These are phyloP conservation scores for Candida insectalens DNA, from an alignment of 805 yeast genomes.

Conservation along the genomic window DNA sequence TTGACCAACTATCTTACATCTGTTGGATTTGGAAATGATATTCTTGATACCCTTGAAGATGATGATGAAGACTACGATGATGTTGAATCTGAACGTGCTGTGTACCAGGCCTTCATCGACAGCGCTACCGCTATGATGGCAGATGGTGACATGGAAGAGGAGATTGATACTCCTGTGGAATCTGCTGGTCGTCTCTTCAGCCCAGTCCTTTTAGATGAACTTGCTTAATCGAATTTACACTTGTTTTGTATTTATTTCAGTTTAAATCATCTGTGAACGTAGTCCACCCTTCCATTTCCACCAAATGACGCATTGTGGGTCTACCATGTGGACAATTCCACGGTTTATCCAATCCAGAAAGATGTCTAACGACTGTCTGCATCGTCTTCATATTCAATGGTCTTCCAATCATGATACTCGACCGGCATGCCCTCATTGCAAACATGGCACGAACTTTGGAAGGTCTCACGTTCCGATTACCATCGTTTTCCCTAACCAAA, in stretches of 20 bases:
- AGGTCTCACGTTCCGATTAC: slow-evolving; percentile 41
- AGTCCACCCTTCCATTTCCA: slow-evolving; percentile 43
- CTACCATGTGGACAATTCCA: slow-evolving; percentile 98
- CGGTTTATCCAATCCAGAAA: slow-evolving; percentile 75
- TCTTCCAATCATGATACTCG: slow-evolving; percentile 89
- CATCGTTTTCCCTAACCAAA: slow-evolving; percentile 47
- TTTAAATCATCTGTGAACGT: slow-evolving; percentile 31
- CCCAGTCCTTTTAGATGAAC: not conserved
- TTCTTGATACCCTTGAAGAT: not conserved
- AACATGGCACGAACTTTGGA: slow-evolving; percentile 74
- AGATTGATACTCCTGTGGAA: not conserved
- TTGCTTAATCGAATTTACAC: too few relatives aligned
- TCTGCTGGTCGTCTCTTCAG: not conserved
- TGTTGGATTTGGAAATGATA: too few relatives aligned
- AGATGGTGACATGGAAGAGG: not conserved
- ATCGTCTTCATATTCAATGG: slow-evolving; percentile 49
- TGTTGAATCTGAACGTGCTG: not conserved
- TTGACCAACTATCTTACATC: too few relatives aligned
- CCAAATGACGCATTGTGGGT: slow-evolving; percentile 90
- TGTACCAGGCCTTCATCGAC: not conserved
- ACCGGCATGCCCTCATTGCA: slow-evolving; percentile 93
- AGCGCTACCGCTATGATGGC: not conserved
- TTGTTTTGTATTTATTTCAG: slow-evolving; percentile 1
- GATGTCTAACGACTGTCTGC: slow-evolving; percentile 56
- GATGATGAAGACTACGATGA: not conserved